Percentiles rank a stretch among this genome's conserved stretches.
phyloP scores from a whole-genome alignment of 2,329 filamentous ascomycete genomes.

The Neodidymelliopsis sp. region DNA sequence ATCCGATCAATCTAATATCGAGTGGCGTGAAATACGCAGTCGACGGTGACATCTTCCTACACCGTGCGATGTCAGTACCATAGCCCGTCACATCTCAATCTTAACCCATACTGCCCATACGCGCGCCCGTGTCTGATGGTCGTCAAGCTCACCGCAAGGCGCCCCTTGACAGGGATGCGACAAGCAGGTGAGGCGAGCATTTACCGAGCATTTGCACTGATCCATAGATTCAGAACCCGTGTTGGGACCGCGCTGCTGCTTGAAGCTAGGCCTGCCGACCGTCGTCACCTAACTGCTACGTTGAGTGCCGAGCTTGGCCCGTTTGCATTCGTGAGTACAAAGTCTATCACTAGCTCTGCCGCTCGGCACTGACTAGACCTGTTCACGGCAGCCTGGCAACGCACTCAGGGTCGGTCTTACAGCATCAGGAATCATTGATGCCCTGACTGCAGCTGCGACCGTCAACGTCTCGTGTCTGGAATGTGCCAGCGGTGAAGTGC shows the following conservation, averaged over 20 bases:
- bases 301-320: neutral
- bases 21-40: slow-evolving; percentile 13
- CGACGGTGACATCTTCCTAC: neutral
- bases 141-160: neutral
- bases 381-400: slow-evolving; percentile 6
- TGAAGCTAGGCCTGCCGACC: slow-evolving; percentile 20
- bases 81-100: neutral
- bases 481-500: slow-evolving; percentile 2
- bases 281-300: neutral
- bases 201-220: slow-evolving; percentile 10
- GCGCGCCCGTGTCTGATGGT: neutral
- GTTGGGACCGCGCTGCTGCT: slow-evolving; percentile 22
- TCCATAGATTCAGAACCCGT: slow-evolving; percentile 10
- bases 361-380: slow-evolving; percentile 1
- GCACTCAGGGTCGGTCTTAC: slow-evolving; percentile 9
- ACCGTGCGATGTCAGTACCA: neutral
- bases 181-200: slow-evolving; percentile 33
- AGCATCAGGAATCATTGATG: neutral
- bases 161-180: neutral
- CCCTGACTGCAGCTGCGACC: slow-evolving; percentile 1
- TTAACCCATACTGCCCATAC: neutral
- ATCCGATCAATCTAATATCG: slow-evolving; percentile 11
- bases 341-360: slow-evolving; percentile 1
- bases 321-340: slow-evolving; percentile 4
- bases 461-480: neutral